A percentile compares a stretch with the other conserved stretches of the same genome.
Conservation (phyloP, 441 rosid genomes). For the Croton laevigatus region DNA sequence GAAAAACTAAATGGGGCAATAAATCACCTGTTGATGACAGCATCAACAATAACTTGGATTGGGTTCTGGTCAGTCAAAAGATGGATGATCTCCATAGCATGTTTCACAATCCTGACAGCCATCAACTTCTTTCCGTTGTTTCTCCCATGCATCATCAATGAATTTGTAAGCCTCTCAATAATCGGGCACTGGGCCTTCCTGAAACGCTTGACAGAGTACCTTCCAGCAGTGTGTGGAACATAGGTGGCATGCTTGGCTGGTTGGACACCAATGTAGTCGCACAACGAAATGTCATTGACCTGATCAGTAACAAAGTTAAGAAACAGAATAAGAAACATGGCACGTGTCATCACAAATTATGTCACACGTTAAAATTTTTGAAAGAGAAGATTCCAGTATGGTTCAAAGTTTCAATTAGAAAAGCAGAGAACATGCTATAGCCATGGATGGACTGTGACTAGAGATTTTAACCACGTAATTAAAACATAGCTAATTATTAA, state of each 20-base stretch:
- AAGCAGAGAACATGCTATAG: too few species aligned
- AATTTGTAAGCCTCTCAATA: constrained; percentile 81
- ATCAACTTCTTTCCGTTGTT: constrained; percentile 82
- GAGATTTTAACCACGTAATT: too few species aligned
- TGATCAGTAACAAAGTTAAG: constrained; percentile 13
- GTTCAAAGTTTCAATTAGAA: too few species aligned
- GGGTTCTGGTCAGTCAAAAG: constrained; percentile 76
- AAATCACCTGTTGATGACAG: constrained; percentile 67
- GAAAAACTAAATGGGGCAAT: not conserved
- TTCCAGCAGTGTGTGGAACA: constrained; percentile 89
- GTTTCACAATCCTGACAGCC: constrained; percentile 77
- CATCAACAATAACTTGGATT: constrained; percentile 81
- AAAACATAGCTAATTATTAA: too few species aligned
- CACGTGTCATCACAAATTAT: too few species aligned
- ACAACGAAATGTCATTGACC: constrained; percentile 63
- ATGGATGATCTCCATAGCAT: constrained; percentile 83
- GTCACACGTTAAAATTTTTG: too few species aligned
- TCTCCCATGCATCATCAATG: constrained; percentile 87
- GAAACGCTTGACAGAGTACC: constrained; percentile 85
- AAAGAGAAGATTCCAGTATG: too few species aligned
- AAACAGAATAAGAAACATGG: not conserved
- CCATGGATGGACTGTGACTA: too few species aligned
- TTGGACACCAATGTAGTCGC: constrained; percentile 63
- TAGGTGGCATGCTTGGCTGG: constrained; percentile 73
- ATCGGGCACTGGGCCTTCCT: constrained; percentile 94